Conservation (phyloP, 495 filamentous ascomycete species). For the Trichocladium antarcticum region DNA sequence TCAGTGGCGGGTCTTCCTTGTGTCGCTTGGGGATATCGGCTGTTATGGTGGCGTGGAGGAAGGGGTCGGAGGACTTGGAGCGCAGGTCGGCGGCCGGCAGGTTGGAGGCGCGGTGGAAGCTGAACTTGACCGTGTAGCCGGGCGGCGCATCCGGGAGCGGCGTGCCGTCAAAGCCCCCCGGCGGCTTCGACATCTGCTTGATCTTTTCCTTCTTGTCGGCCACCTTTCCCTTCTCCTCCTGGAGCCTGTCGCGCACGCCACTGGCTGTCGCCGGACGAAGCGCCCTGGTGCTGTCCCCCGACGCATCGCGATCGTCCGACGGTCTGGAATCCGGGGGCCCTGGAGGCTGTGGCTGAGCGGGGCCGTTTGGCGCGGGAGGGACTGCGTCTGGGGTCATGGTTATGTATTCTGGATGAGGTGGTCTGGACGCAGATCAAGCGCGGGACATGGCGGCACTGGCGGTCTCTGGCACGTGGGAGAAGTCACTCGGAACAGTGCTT, state of each 20-base stretch:
- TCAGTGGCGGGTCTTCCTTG: slow-evolving; percentile 62
- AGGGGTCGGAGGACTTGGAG: slow-evolving; percentile 74
- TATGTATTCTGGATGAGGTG: too few species aligned
- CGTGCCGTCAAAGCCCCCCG: slow-evolving; percentile 70
- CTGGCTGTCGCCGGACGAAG: neutral
- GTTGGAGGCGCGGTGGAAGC: slow-evolving; percentile 67
- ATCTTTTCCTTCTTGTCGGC: slow-evolving; percentile 44
- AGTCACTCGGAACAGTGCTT: too few species aligned
- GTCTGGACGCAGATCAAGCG: too few species aligned
- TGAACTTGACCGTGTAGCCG: slow-evolving; percentile 77
- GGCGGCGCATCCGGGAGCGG: slow-evolving; percentile 59
- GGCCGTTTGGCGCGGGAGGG: neutral
- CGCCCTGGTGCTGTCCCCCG: neutral
- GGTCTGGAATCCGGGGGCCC: too few species aligned
- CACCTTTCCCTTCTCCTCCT: slow-evolving; percentile 47
- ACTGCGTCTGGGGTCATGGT: too few species aligned
- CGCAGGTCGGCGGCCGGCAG: slow-evolving; percentile 73
- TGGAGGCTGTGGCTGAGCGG: neutral
- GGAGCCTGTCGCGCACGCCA: slow-evolving; percentile 38
- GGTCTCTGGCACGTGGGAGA: too few species aligned
- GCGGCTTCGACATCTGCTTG: slow-evolving; percentile 50
- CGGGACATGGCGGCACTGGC: too few species aligned
- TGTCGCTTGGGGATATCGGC: slow-evolving; percentile 55
- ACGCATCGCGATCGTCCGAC: too few species aligned
- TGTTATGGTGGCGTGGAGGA: slow-evolving; percentile 57